These are phyloP conservation scores for Vicia faba DNA, from an alignment of 306 rosid species.

Conservation along the genomic window DNA sequence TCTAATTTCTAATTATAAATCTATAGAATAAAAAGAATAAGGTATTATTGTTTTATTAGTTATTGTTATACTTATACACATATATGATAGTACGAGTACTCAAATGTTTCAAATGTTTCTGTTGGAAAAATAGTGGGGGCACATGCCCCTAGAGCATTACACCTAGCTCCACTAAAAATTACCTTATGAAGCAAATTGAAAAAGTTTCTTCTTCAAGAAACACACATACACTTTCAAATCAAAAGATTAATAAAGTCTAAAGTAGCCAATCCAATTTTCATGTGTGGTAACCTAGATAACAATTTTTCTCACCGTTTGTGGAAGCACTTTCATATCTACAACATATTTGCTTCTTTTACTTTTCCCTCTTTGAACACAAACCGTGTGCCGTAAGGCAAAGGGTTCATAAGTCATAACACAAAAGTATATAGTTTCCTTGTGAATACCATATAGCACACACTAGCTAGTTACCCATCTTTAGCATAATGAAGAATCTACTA, in stretches of 20 bases:
- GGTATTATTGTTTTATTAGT: no score
- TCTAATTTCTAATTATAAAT: no score
- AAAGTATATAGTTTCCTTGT: conserved; percentile 2
- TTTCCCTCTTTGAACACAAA: conserved; percentile 36
- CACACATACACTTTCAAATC: conserved; percentile 18
- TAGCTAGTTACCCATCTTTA: conserved; percentile 34
- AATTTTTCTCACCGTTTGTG: conserved; percentile 18
- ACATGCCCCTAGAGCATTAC: no score
- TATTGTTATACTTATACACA: no score
- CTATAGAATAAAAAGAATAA: no score
- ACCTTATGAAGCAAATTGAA: conserved; percentile 37
- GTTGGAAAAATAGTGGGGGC: no score
- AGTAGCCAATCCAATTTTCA: conserved; percentile 24
- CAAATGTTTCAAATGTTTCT: no score
- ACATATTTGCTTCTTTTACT: conserved; percentile 31
- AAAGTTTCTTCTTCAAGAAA: background rate
- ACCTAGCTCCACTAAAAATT: conserved; percentile 22
- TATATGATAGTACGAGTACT: no score
- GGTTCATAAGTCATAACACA: conserved; percentile 26
- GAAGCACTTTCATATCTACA: conserved; percentile 24
- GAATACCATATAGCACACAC: conserved; percentile 5
- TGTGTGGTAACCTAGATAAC: conserved; percentile 27
- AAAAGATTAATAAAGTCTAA: conserved; percentile 31
- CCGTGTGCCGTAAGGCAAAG: conserved; percentile 47
- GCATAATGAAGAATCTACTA: conserved; percentile 32